Percentiles rank a stretch among this genome's conserved stretches.
phyloP scores from a whole-genome alignment of 169 alveolate species.

The Perkinsus olseni region DNA sequence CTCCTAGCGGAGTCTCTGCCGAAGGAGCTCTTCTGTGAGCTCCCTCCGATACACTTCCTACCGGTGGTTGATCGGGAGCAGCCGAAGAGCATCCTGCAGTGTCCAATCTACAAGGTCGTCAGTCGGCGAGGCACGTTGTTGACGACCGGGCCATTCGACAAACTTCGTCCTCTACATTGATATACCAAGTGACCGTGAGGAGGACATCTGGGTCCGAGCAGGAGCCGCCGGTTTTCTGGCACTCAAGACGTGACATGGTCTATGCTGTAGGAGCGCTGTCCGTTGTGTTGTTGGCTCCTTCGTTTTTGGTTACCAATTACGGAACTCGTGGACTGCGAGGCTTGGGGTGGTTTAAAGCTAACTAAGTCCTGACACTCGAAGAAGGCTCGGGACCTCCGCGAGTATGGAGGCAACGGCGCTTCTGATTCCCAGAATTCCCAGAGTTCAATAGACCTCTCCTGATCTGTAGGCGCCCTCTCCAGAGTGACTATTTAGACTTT shows the following conservation, averaged over 20 bases:
- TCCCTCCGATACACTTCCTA: constrained; percentile 76
- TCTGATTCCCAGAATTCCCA: too few species aligned
- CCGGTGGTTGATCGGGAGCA: constrained; percentile 65
- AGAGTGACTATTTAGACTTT: too few species aligned
- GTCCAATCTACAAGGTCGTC: constrained; percentile 76
- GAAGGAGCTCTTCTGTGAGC: constrained; percentile 74
- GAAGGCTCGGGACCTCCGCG: too few species aligned
- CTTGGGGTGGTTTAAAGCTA: too few species aligned
- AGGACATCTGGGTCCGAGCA: constrained; percentile 79
- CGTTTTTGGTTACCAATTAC: too few species aligned
- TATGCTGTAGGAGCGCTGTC: too few species aligned
- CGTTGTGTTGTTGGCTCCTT: too few species aligned
- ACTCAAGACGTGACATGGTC: constrained; percentile 50
- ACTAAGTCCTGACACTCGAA: too few species aligned
- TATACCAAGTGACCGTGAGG: constrained; percentile 67
- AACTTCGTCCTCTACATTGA: constrained; percentile 82
- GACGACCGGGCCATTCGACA: constrained; percentile 90
- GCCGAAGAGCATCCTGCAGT: constrained; percentile 56
- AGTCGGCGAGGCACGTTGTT: constrained; percentile 83
- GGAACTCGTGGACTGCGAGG: too few species aligned
- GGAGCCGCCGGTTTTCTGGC: constrained; percentile 89
- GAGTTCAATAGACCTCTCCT: too few species aligned
- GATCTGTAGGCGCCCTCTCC: too few species aligned
- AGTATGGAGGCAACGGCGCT: too few species aligned
- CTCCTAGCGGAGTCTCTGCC: constrained; percentile 46